Base-by-base conservation (phyloP, 495 filamentous ascomycete genomes). In the Monascus purpureus region DNA sequence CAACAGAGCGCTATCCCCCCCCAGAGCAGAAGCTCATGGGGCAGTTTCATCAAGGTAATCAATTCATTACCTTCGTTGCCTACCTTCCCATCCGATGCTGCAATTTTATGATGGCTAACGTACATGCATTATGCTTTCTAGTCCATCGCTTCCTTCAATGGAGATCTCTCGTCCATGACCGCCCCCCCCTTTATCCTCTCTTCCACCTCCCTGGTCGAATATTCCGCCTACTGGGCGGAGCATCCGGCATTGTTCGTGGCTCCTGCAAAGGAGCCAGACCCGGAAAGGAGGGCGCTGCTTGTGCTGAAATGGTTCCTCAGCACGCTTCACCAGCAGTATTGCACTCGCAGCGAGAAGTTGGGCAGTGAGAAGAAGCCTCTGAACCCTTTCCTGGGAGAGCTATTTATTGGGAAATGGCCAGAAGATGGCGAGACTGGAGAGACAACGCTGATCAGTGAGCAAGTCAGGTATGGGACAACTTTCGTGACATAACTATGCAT, bases 301-400 rank as follows among this genome's bases (percentile, higher is more conserved):
- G 92, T 97, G 13, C 62, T 96, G 33, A 94, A 90, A 53, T 97
- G 90, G 90, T 97, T 97, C 61, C 67, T 97, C 35, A 88, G 75
- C 45, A 96, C 90, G 3, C 68, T 97, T 33, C 93, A 87, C 64
- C 83, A 92, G 56, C 85, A 93, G 45, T 95, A 96, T 54, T 81
- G 78, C 50, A 84, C 74, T 41, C 74, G 88, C 28, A 94, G 76
- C 49, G 86, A 93, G 59, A 85, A 93, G 55, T 73, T 78, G 28
- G 84, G 83, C 14, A 85, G 85, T 43, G 90, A 95, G 67, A 96
- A 96, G 68, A 96, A 97, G 63, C 90, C 90, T 0, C 62, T 97
- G 58, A 96, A 78, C 57, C 82, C 82, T 1, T 90, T 90, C 57
- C 53, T 90, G 13, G 90, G 90, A 23, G 90, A 97, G 56, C 58